Percentiles rank a stretch among this genome's conserved stretches.
These are phyloP conservation scores for Rubia peregrina DNA, from an alignment of 305 asterid species.

Conservation along the genomic window DNA sequence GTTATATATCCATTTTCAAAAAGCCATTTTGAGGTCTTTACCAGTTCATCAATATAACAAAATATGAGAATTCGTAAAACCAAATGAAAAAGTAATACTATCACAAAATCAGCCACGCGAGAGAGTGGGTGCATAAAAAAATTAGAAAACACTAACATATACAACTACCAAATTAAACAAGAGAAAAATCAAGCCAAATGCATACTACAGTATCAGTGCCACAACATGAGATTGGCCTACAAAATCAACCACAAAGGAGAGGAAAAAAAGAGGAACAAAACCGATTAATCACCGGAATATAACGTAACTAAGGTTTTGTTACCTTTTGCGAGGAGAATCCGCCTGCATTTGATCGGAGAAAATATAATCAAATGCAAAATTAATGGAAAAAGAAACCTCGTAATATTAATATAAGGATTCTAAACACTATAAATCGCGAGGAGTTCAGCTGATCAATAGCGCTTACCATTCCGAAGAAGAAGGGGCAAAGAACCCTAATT, in stretches of 20 bases:
- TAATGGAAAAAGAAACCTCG: neutral
- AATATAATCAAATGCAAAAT: constrained; percentile 4
- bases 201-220: neutral
- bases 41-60: neutral
- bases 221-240: neutral
- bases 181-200: neutral
- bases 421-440: neutral
- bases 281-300: neutral
- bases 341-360: constrained; percentile 45
- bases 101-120: neutral
- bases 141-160: neutral
- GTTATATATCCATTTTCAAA: neutral
- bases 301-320: neutral
- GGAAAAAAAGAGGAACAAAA: too few relatives aligned
- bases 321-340: constrained; percentile 89
- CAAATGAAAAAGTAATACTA: neutral
- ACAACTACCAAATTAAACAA: neutral
- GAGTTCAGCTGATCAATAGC: neutral
- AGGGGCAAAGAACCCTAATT: constrained; percentile 45
- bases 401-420: neutral
- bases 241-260: neutral
- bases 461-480: constrained; percentile 42
- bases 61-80: neutral
- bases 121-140: neutral
- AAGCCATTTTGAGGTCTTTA: neutral